A percentile compares a stretch with the other conserved stretches of the same genome.
Conservation (phyloP, 2,329 filamentous ascomycete genomes). For the Cladosporium sp. region DNA sequence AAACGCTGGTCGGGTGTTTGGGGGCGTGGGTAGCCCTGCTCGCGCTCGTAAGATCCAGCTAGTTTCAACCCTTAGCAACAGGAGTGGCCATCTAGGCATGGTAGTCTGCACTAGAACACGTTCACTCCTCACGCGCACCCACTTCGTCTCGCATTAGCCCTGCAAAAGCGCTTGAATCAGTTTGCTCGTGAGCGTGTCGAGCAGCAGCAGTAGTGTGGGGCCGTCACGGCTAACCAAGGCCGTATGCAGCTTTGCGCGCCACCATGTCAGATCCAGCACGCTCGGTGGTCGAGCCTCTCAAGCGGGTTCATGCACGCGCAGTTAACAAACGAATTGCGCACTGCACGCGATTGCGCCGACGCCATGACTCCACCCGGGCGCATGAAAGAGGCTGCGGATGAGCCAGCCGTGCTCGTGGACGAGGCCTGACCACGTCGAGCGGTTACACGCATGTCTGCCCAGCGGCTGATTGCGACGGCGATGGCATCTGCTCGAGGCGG, state of each 20-base stretch:
- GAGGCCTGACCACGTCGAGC: slow-evolving; percentile 4
- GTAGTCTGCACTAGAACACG: background rate
- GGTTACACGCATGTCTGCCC: slow-evolving; percentile 9
- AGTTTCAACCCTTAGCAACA: background rate
- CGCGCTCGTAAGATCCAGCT: background rate
- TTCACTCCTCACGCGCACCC: slow-evolving; percentile 4
- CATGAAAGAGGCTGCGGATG: slow-evolving; percentile 4
- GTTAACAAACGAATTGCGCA: background rate
- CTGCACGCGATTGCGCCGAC: slow-evolving; percentile 2
- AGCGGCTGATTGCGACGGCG: slow-evolving; percentile 1
- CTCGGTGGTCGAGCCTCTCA: background rate
- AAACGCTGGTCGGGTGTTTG: background rate
- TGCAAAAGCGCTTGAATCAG: slow-evolving; percentile 4
- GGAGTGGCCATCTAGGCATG: background rate
- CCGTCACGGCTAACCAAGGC: slow-evolving; percentile 7
- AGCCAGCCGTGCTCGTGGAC: background rate
- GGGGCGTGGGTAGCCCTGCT: background rate
- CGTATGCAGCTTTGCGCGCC: slow-evolving; percentile 5
- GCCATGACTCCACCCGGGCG: background rate
- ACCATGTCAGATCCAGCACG: background rate
- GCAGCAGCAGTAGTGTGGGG: slow-evolving; percentile 9
- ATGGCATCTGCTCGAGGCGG: slow-evolving; percentile 1
- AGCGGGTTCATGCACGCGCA: slow-evolving; percentile 6
- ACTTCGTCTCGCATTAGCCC: slow-evolving; percentile 6
- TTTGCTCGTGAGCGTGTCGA: slow-evolving; percentile 3